phyloP scores from a whole-genome alignment of 73 alveolate species.

The Paramecium octaurelia region DNA sequence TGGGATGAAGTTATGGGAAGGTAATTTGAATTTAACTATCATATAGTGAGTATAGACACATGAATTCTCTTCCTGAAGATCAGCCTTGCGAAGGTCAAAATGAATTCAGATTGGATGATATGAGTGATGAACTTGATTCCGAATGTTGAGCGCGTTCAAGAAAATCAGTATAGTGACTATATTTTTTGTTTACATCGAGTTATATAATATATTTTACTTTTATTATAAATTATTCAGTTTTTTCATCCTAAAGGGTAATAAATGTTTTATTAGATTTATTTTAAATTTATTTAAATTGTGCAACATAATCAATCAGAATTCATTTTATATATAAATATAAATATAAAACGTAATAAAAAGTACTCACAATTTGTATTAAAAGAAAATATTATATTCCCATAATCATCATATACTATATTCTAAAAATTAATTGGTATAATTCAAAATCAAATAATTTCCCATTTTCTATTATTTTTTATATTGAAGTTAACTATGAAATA shows the following conservation, averaged over 20 bases:
- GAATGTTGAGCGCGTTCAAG: not conserved
- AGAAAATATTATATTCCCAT: not conserved
- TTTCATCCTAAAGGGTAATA: not conserved
- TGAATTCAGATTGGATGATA: not conserved
- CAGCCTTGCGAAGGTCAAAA: not conserved
- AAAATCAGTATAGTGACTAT: not conserved
- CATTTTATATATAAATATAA: not conserved
- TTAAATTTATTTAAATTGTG: not conserved
- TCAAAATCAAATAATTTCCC: not conserved
- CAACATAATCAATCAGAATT: not conserved
- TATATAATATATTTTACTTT: not conserved
- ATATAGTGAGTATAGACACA: not conserved
- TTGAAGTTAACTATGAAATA: not conserved
- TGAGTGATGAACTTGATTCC: not conserved
- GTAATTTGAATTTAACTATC: not conserved
- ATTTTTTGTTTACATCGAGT: slow-evolving; percentile 22
- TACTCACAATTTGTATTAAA: not conserved
- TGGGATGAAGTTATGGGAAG: slow-evolving; percentile 50
- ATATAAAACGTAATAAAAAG: not conserved
- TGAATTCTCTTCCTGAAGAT: not conserved
- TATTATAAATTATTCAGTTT: slow-evolving; percentile 17
- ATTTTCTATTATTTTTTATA: not conserved
- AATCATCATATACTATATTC: not conserved
- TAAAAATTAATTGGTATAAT: not conserved
- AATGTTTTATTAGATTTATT: not conserved